These are phyloP conservation scores for Pyrus communis DNA, from an alignment of 306 rosid genomes.

Conservation along the genomic window DNA sequence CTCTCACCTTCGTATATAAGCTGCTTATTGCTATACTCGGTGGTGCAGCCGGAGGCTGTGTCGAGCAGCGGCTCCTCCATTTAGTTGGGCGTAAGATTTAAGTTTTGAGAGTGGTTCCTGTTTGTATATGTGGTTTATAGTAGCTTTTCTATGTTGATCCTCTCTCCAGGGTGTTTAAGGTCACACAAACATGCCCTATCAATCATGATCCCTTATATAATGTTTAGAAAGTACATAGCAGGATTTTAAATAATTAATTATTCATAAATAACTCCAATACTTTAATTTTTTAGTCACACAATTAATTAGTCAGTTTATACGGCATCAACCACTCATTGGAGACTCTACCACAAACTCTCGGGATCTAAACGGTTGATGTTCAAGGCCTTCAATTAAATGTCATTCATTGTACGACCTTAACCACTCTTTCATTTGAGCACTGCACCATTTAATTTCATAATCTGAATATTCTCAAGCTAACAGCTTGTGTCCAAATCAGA, in stretches of 20 bases:
- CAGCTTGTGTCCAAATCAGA: too few species aligned
- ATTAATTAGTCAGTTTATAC: too few species aligned
- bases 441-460: too few species aligned
- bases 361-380: neutral
- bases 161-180: too few species aligned
- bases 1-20: neutral
- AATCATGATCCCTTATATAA: too few species aligned
- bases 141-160: too few species aligned
- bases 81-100: neutral
- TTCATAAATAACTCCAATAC: neutral
- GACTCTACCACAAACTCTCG: neutral
- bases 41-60: neutral
- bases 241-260: too few species aligned
- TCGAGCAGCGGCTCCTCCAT: slow-evolving; percentile 23
- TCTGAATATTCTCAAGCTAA: too few species aligned
- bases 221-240: too few species aligned
- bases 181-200: too few species aligned
- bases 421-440: too few species aligned
- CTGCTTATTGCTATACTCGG: neutral
- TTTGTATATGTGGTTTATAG: neutral
- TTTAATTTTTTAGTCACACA: neutral
- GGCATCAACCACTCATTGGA: neutral
- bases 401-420: neutral
- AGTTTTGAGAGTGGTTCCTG: neutral
- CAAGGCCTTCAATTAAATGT: too few species aligned